These are phyloP conservation scores for Pythium sp. DNA, from an alignment of 352 stramenopile species.

Conservation along the genomic window DNA sequence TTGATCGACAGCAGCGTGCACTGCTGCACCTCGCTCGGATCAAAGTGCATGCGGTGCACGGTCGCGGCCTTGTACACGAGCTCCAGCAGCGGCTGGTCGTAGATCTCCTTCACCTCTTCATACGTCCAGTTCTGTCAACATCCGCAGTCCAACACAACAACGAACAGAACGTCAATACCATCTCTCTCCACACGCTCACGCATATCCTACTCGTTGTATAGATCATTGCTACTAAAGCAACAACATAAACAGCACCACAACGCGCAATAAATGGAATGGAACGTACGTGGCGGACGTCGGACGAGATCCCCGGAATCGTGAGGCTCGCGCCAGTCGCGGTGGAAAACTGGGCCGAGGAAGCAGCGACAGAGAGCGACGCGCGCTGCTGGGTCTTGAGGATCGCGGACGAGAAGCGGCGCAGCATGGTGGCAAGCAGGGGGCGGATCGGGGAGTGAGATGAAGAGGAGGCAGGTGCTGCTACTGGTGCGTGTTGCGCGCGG, in stretches of 20 bases:
- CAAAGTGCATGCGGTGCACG: conserved; percentile 97
- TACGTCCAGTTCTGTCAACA: conserved; percentile 90
- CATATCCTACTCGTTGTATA: too few species aligned
- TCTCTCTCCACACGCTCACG: not conserved
- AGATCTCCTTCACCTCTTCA: conserved; percentile 94
- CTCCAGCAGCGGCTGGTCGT: conserved; percentile 94
- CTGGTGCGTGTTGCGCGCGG: conserved; percentile 2
- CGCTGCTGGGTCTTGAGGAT: conserved; percentile 15
- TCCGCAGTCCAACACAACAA: not conserved
- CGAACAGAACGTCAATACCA: not conserved
- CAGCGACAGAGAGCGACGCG: conserved; percentile 4
- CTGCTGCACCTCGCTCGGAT: conserved; percentile 96
- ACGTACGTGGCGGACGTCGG: conserved; percentile 55
- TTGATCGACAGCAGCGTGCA: conserved; percentile 98
- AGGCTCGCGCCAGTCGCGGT: conserved; percentile 34
- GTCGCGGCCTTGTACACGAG: conserved; percentile 96
- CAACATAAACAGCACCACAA: not conserved
- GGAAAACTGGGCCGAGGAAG: conserved; percentile 27
- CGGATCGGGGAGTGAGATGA: conserved; percentile 1
- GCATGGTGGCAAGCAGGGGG: conserved; percentile 24
- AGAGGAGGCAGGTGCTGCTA: conserved; percentile 14
- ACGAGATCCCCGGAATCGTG: conserved; percentile 61
- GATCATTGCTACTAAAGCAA: not conserved
- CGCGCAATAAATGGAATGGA: not conserved
- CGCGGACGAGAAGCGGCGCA: conserved; percentile 38